A percentile compares a stretch with the other conserved stretches of the same genome.
phyloP scores from a whole-genome alignment of 768 basidiomycete species.

The Royoungia palumana region DNA sequence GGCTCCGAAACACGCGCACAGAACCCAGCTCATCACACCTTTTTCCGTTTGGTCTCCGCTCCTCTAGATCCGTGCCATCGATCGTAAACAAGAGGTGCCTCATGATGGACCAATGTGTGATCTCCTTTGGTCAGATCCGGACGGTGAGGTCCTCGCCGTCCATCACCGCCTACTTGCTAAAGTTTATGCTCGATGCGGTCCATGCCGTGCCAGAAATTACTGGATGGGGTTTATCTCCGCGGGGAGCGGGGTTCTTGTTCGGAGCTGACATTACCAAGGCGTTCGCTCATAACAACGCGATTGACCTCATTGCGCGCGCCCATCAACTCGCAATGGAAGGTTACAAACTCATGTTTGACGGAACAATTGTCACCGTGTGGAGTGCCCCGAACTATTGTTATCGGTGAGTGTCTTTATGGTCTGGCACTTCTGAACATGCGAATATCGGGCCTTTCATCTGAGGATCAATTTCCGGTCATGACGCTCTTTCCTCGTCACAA shows the following conservation, averaged over 20 bases:
- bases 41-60: slow-evolving; percentile 17
- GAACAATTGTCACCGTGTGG: slow-evolving; percentile 95
- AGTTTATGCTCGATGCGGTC: slow-evolving; percentile 13
- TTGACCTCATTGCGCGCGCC: slow-evolving; percentile 93
- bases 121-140: slow-evolving; percentile 98
- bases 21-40: slow-evolving; percentile 18
- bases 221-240: slow-evolving; percentile 96
- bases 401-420: slow-evolving; percentile 52
- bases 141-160: slow-evolving; percentile 52
- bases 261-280: slow-evolving; percentile 87
- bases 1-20: slow-evolving; percentile 18
- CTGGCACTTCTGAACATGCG: slow-evolving; percentile 12
- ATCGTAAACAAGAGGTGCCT: slow-evolving; percentile 95
- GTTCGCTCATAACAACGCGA: slow-evolving; percentile 87
- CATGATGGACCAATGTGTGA: slow-evolving; percentile 99
- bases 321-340: slow-evolving; percentile 99
- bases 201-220: slow-evolving; percentile 58
- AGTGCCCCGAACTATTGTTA: slow-evolving; percentile 99
- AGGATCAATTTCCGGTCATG: slow-evolving; percentile 25
- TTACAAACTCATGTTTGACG: slow-evolving; percentile 96
- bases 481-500: slow-evolving; percentile 9
- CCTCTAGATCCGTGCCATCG: slow-evolving; percentile 83
- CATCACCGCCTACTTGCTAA: slow-evolving; percentile 14
- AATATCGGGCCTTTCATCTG: slow-evolving; percentile 13
- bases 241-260: slow-evolving; percentile 95